phyloP scores from a whole-genome alignment of 805 yeast species.

The Ogataea degrootiae region DNA sequence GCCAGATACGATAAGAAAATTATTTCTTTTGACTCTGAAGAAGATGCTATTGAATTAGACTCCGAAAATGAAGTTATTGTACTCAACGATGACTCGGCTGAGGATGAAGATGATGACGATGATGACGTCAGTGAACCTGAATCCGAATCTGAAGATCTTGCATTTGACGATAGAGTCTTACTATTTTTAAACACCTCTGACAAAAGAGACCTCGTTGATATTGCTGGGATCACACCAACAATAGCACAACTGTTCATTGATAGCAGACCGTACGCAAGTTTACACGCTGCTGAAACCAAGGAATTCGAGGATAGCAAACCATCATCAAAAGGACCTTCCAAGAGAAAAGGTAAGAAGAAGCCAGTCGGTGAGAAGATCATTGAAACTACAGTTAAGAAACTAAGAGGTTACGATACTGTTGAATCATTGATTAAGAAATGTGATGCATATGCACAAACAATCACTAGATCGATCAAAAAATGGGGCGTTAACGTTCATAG shows the following conservation, averaged over 20 bases:
- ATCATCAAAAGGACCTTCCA: slow-evolving; percentile 16
- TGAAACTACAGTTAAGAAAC: slow-evolving; percentile 61
- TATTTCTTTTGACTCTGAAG: slow-evolving; percentile 17
- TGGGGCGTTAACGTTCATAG: slow-evolving; percentile 89
- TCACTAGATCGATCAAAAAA: slow-evolving; percentile 63
- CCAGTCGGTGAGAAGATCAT: slow-evolving; percentile 71
- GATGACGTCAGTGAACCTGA: slow-evolving; percentile 28
- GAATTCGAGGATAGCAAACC: slow-evolving; percentile 37
- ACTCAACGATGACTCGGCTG: slow-evolving; percentile 13
- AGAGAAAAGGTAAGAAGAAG: slow-evolving; percentile 37
- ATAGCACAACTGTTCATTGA: slow-evolving; percentile 61
- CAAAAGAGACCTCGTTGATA: slow-evolving; percentile 70
- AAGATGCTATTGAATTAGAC: slow-evolving; percentile 3
- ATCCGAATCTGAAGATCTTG: slow-evolving; percentile 25
- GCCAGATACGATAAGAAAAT: neutral
- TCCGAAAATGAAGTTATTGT: slow-evolving; percentile 11
- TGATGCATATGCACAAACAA: slow-evolving; percentile 66
- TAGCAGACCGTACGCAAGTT: slow-evolving; percentile 62
- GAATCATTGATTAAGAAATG: slow-evolving; percentile 87
- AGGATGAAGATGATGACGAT: slow-evolving; percentile 34
- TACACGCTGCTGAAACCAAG: slow-evolving; percentile 55
- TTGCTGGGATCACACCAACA: slow-evolving; percentile 63
- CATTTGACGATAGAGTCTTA: slow-evolving; percentile 62
- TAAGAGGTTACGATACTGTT: slow-evolving; percentile 90
- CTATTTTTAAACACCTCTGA: slow-evolving; percentile 78